These are phyloP conservation scores for Heritiera fomes DNA, from an alignment of 345 rosid species.

Conservation along the genomic window DNA sequence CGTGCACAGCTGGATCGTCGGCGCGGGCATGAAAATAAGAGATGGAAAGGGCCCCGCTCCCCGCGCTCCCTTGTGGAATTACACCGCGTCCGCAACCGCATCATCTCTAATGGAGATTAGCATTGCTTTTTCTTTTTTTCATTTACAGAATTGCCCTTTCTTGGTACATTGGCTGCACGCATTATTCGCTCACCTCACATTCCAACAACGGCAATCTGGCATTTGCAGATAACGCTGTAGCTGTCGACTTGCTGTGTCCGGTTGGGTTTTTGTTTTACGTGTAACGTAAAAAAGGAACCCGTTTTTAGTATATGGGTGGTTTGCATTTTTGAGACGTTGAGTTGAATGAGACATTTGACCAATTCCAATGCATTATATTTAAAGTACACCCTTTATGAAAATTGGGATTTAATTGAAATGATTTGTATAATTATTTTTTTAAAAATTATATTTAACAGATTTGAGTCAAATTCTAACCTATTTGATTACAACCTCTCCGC, in stretches of 20 bases:
- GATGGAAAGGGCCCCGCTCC: neutral
- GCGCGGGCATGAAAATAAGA: conserved; percentile 1
- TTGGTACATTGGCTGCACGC: conserved; percentile 19
- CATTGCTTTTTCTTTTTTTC: neutral
- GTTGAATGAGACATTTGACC: too few species aligned
- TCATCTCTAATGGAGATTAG: neutral
- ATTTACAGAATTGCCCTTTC: conserved; percentile 22
- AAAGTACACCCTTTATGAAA: too few species aligned
- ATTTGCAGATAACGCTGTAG: too few species aligned
- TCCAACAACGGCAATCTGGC: neutral
- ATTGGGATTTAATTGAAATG: too few species aligned
- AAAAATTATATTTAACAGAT: too few species aligned
- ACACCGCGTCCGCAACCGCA: conserved; percentile 29
- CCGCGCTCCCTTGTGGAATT: neutral
- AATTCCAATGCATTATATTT: too few species aligned
- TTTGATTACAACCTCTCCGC: too few species aligned
- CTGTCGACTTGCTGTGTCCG: neutral
- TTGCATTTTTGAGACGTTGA: too few species aligned
- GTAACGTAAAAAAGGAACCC: neutral
- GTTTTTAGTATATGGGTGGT: too few species aligned
- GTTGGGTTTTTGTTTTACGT: neutral
- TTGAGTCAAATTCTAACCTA: too few species aligned
- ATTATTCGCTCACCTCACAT: conserved; percentile 22
- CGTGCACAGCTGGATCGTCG: conserved; percentile 41
- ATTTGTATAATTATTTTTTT: too few species aligned